phyloP scores from a whole-genome alignment of 2,329 filamentous ascomycete genomes.

The Colletotrichum sojae region DNA sequence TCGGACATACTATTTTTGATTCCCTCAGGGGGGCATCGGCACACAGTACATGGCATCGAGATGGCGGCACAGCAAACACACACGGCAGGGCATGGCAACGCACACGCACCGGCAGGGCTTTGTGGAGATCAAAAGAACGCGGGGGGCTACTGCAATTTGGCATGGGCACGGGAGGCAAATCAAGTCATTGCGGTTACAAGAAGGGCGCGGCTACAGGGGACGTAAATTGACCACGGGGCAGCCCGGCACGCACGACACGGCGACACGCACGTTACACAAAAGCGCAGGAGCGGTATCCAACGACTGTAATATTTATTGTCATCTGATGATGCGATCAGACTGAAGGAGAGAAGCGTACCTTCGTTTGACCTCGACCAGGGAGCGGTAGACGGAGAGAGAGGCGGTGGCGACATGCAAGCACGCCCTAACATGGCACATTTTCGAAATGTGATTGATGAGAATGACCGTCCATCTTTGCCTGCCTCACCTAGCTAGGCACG shows the following conservation, averaged over 20 bases:
- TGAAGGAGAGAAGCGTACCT: no score
- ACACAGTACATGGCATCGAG: background rate
- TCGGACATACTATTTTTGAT: background rate
- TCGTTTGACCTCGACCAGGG: no score
- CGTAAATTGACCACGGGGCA: slow-evolving; percentile 24
- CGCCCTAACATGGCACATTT: slow-evolving; percentile 4
- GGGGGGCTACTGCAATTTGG: background rate
- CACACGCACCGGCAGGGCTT: background rate
- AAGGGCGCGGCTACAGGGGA: slow-evolving; percentile 1
- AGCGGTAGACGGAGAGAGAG: background rate
- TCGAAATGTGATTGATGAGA: slow-evolving; percentile 14
- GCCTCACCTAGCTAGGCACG: background rate
- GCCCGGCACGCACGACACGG: background rate
- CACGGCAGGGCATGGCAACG: background rate
- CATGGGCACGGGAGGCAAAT: slow-evolving; percentile 9
- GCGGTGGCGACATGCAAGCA: slow-evolving; percentile 28
- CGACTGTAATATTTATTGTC: no score
- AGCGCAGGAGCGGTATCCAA: background rate
- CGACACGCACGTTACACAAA: background rate
- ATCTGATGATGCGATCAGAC: no score
- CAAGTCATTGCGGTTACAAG: slow-evolving; percentile 11
- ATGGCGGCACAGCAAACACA: background rate
- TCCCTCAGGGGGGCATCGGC: background rate
- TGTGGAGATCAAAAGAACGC: background rate
- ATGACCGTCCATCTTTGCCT: background rate